Evolutionary conservation across 768 basidiomycete genomes (phyloP), one percentile per base, ranked within the genome.

Genomic region (Pilatotrama ljubarskyi): DNA sequence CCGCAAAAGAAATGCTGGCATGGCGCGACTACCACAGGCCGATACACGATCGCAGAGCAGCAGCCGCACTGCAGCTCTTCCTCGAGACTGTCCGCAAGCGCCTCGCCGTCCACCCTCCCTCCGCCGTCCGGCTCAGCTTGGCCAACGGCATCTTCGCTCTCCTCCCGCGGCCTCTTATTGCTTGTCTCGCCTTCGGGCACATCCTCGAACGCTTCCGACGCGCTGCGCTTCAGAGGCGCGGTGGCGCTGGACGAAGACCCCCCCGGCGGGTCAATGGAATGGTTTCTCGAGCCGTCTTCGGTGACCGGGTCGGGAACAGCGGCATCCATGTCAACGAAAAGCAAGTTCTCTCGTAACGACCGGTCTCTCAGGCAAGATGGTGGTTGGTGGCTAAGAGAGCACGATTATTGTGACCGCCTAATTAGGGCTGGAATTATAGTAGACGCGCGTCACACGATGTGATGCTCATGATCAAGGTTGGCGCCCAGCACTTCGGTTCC

Each of bases 1-100:
- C 92, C 92, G 68, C 92, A 94, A 70, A 93, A 93, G 79, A 90
- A 92, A 78, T 94, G 92, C 66, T 93, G 90, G 71, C 92, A 94
- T 29, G 92, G 92, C 36, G 82, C 79, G 51, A 94, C 89, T 26
- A 92, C 76, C 15, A 94, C 91, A 2, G 92, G 92, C 60, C 83
- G 79, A 73, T 94, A 92, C 59, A 90, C 86, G 42, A 94, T 78
- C 58, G 84, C 91, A 17, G 90, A 82, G 73, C 92, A 94, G 70
- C 92, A 93, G 20, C 90, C 92, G 66, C 92, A 94, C 64, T 91
- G 87, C 40, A 93, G 80, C 70, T 93, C 91, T 68, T 88, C 80
- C 25, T 80, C 83, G 54, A 92, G 74, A 64, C 87, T 83, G 41
- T 87, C 84, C 22, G 80, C 80, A 56, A 91, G 77, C 46, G 69